Percentiles rank a stretch among this genome's conserved stretches.
Conservation (phyloP, 129 eudicot species). For the Flaveria ramosissima region DNA sequence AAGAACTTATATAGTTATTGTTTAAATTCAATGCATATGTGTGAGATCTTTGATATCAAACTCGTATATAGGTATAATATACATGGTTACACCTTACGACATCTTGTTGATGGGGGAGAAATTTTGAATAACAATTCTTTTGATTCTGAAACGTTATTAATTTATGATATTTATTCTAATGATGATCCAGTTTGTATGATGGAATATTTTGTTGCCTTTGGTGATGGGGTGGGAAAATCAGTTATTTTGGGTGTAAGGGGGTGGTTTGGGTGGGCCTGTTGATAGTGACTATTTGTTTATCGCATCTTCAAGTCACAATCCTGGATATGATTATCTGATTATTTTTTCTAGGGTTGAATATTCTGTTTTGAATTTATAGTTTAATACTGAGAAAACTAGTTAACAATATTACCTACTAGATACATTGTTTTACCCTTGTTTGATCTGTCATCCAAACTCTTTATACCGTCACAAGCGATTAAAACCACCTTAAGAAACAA, state of each 20-base stretch:
- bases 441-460: background rate
- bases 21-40: conserved; percentile 13
- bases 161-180: background rate
- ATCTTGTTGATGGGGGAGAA: background rate
- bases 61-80: background rate
- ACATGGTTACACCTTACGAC: background rate
- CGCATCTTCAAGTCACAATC: background rate
- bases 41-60: conserved; percentile 27
- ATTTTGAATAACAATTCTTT: background rate
- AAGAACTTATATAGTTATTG: conserved; percentile 20
- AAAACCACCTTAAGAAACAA: background rate
- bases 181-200: background rate
- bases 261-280: conserved; percentile 6
- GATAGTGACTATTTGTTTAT: background rate
- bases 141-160: background rate
- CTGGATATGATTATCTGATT: background rate
- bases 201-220: too few relatives aligned
- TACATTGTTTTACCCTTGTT: background rate
- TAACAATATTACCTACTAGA: background rate
- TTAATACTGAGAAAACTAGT: background rate
- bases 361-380: background rate
- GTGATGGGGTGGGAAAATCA: too few relatives aligned
- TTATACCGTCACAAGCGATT: background rate
- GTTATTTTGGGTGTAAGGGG: background rate
- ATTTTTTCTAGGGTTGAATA: too few relatives aligned